A percentile compares a stretch with the other conserved stretches of the same genome.
phyloP scores from a whole-genome alignment of 2,329 filamentous ascomycete genomes.

The Ascochyta lentis region DNA sequence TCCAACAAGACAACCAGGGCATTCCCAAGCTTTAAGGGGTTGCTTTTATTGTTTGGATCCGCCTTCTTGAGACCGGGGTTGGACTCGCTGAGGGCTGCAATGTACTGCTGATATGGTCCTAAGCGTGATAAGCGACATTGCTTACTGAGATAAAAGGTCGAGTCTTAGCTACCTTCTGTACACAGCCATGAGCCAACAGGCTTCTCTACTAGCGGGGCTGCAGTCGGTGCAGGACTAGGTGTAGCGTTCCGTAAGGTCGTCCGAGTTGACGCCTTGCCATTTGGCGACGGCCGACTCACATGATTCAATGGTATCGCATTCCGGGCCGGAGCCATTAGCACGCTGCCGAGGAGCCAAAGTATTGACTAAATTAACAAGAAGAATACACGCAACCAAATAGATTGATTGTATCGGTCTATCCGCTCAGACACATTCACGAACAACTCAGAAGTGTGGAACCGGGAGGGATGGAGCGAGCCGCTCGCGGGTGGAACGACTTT shows the following conservation, averaged over 20 bases:
- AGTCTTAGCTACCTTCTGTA: constrained; percentile 25
- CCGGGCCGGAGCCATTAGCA: constrained; percentile 11
- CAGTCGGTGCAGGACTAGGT: constrained; percentile 3
- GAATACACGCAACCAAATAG: too few relatives aligned
- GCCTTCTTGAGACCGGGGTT: constrained; percentile 39
- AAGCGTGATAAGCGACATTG: constrained; percentile 10
- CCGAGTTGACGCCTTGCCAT: background rate
- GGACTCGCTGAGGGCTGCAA: constrained; percentile 35
- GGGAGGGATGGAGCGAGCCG: constrained; percentile 17
- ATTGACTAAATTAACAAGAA: background rate
- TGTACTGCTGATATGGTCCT: constrained; percentile 41
- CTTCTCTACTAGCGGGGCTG: background rate
- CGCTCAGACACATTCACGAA: background rate
- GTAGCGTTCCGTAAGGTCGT: constrained; percentile 1
- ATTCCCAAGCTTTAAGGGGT: constrained; percentile 12
- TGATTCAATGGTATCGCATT: constrained; percentile 6
- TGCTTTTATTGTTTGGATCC: constrained; percentile 36
- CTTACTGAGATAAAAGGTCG: background rate
- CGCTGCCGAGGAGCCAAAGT: background rate
- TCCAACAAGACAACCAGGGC: constrained; percentile 40
- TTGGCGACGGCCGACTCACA: constrained; percentile 1
- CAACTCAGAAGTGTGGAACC: constrained; percentile 4
- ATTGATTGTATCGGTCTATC: background rate
- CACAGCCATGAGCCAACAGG: constrained; percentile 38
- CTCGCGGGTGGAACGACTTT: constrained; percentile 20